Percentiles rank a stretch among this genome's conserved stretches.
These are phyloP conservation scores for Setaria viridis DNA, from an alignment of 202 grass and related monocot genomes.

Conservation along the genomic window DNA sequence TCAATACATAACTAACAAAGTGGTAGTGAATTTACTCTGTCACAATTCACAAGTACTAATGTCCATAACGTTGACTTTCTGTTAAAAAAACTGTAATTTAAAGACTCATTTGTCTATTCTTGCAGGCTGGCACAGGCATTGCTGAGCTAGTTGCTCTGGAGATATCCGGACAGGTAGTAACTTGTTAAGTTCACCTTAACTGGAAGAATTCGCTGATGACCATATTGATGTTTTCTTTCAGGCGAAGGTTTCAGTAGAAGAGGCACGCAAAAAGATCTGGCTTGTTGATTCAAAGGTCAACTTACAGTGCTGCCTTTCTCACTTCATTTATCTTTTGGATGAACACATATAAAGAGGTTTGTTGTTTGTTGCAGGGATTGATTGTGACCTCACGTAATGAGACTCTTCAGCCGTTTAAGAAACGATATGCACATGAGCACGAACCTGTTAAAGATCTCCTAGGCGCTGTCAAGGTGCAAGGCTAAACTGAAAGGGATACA, in stretches of 20 bases:
- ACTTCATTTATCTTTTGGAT: not conserved
- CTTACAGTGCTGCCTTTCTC: not conserved
- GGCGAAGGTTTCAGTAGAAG: conserved; percentile 69
- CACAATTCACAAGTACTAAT: not conserved
- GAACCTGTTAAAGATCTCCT: conserved; percentile 80
- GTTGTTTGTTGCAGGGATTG: conserved; percentile 66
- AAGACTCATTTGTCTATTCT: conserved; percentile 7
- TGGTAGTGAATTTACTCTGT: not conserved
- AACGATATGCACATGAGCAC: conserved; percentile 87
- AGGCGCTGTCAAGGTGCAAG: conserved; percentile 73
- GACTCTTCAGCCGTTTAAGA: conserved; percentile 85
- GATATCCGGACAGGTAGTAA: conserved; percentile 83
- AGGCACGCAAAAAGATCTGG: conserved; percentile 92
- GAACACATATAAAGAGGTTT: not conserved
- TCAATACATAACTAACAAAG: not conserved
- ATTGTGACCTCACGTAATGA: conserved; percentile 72
- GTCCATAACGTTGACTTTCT: not conserved
- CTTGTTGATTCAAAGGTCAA: conserved; percentile 94
- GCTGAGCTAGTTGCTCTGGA: conserved; percentile 83
- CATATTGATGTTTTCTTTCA: conserved; percentile 47
- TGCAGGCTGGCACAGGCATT: conserved; percentile 96
- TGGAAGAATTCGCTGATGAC: conserved; percentile 13
- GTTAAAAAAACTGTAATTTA: conserved; percentile 3
- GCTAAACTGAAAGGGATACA: conserved; percentile 20
- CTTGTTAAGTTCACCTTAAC: conserved; percentile 2